Conservation (phyloP, 2,329 filamentous ascomycete species). For the Pestalotiopsis sp. region DNA sequence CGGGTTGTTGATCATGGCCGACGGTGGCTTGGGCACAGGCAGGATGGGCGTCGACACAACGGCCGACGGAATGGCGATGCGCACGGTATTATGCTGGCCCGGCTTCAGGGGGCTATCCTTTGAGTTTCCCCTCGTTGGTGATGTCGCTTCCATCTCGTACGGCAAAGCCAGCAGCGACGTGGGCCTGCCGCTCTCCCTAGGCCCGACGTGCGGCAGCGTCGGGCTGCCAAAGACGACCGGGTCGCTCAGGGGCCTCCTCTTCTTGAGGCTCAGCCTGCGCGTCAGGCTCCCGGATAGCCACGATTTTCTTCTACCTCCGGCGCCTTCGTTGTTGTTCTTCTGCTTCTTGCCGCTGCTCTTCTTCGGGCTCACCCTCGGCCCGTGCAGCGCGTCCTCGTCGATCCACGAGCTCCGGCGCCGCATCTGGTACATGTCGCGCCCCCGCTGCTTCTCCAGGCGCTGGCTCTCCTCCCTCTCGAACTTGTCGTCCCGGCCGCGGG, state of each 20-base stretch:
- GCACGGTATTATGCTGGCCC: not conserved
- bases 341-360: constrained; percentile 14
- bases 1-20: constrained; percentile 1
- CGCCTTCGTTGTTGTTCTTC: constrained; percentile 11
- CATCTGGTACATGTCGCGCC: constrained; percentile 25
- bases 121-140: not conserved
- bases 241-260: constrained; percentile 17
- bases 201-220: constrained; percentile 28
- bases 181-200: not conserved
- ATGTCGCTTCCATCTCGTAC: not conserved
- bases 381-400: constrained; percentile 53
- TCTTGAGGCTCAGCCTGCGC: constrained; percentile 21
- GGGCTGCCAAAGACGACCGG: constrained; percentile 22
- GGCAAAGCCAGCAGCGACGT: too few species aligned
- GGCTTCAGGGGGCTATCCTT: not conserved
- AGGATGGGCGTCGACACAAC: not conserved
- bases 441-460: constrained; percentile 25
- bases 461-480: not conserved
- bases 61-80: not conserved
- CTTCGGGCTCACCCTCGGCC: constrained; percentile 40
- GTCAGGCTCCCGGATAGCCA: constrained; percentile 16
- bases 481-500: not conserved
- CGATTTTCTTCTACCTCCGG: not conserved
- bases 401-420: constrained; percentile 43
- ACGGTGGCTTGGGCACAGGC: constrained; percentile 4